Conservation (phyloP, 441 rosid species). For the Isatis lusitanica region DNA sequence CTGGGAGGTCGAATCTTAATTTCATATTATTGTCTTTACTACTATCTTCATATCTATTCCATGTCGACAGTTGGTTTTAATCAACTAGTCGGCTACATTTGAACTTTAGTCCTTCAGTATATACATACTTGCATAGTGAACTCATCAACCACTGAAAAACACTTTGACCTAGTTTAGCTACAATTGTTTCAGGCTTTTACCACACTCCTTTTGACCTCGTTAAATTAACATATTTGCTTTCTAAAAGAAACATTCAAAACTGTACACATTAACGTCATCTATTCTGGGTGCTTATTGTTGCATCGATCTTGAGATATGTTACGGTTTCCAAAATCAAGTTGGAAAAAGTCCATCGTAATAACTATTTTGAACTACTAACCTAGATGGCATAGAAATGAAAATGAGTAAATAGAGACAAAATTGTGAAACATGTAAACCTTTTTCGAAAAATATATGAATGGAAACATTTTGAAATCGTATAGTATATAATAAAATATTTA, state of each 20-base stretch:
- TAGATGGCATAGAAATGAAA: neutral
- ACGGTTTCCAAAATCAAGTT: no score
- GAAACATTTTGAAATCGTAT: neutral
- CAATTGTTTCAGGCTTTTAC: neutral
- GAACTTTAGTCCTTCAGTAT: neutral
- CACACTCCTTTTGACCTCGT: neutral
- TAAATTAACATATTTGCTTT: neutral
- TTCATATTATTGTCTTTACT: neutral
- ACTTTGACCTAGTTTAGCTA: neutral
- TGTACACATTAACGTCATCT: neutral
- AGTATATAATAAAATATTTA: neutral
- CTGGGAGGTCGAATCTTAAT: neutral
- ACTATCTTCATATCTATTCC: neutral
- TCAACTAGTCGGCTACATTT: neutral
- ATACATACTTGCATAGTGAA: neutral
- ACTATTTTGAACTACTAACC: neutral
- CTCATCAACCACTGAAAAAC: slow-evolving; percentile 1
- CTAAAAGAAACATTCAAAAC: neutral
- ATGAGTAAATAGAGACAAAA: neutral
- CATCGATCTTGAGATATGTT: neutral
- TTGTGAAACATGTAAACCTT: neutral
- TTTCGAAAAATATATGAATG: neutral
- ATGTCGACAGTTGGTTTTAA: neutral
- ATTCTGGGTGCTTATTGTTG: neutral
- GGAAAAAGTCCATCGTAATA: no score